Base-by-base conservation (phyloP, 305 asterid species). In the Fraxinus sp. region DNA sequence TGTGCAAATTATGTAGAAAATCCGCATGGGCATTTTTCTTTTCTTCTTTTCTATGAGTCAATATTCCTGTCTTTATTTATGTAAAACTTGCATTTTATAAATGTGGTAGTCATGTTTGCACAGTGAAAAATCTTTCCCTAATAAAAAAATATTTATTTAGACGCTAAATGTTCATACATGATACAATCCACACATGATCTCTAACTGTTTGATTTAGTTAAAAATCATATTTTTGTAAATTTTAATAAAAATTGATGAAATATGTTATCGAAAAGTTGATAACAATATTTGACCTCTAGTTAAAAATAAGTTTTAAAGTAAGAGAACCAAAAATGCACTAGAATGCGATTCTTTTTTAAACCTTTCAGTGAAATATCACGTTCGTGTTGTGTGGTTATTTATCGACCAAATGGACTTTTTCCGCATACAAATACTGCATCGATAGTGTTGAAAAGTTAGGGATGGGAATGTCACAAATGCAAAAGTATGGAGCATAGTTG, bases 1-100 rank as follows among this genome's bases (percentile, higher is more conserved):
- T 30, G 32, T 32, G 46, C 22, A 75, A 32, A 64, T 73, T 77
- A 75, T 36, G 82, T 33, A 64, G 74, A 55, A n/a, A 52, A 36
- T 80, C 87, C 68, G 79, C 11, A 18, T 75, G 80, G 80, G 52
- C 62, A 33, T 76, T 70, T 81, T 39, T 41, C 22, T 52, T 8
- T 9, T 52, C 1, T 18, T 37, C 30, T 18, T 28, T 66, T 8
- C 3, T 10, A 0, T 2, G 24, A 9, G 74, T 68, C 74, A 68
- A 28, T 68, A 59, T 62, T 62, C 71, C 32, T 20, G 10, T 59
- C 14, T 32, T 32, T 32, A 32, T 59, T 18, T 59, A 66, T 24
- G 35, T 24, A n/a, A n/a, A 5, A 64, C 30, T 18, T 33, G 36
- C 36, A 33, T 33, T 33, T 1, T 55, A 55, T 16, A 5, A 55